A percentile compares a stretch with the other conserved stretches of the same genome.
phyloP scores from a whole-genome alignment of 495 filamentous ascomycete species.

The Podospora australis region DNA sequence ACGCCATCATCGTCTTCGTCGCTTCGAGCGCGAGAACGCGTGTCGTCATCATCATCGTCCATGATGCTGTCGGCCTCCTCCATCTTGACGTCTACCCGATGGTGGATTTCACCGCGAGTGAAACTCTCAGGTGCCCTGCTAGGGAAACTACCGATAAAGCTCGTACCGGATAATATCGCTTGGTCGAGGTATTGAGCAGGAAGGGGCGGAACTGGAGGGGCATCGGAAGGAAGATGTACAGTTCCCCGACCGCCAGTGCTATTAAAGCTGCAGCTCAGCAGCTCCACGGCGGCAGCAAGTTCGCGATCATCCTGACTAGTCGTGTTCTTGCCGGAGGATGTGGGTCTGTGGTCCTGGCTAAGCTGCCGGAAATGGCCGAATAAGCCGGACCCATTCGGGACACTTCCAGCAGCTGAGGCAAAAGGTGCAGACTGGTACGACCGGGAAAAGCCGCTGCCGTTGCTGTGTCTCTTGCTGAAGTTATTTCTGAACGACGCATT shows the following conservation, averaged over 20 bases:
- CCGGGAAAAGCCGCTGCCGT: conserved; percentile 65
- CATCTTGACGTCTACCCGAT: conserved; percentile 59
- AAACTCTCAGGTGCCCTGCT: conserved; percentile 46
- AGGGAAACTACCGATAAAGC: conserved; percentile 48
- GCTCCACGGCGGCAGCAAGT: conserved; percentile 82
- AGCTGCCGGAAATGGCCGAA: conserved; percentile 52
- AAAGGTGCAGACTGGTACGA: conserved; percentile 77
- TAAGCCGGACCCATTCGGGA: conserved; percentile 37
- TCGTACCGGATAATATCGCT: conserved; percentile 38
- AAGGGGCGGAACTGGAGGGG: conserved; percentile 80
- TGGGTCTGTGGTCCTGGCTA: conserved; percentile 52
- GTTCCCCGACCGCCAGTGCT: conserved; percentile 60
- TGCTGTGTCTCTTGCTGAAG: conserved; percentile 55
- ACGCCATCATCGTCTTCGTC: conserved; percentile 93
- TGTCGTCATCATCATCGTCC: conserved; percentile 75
- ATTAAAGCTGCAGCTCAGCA: conserved; percentile 84
- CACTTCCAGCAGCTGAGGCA: conserved; percentile 44
- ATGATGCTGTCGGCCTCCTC: conserved; percentile 59
- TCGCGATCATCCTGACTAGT: conserved; percentile 68
- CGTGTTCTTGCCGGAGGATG: conserved; percentile 54
- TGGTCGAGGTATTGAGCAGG: conserved; percentile 62
- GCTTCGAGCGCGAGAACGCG: conserved; percentile 52
- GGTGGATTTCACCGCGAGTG: conserved; percentile 39
- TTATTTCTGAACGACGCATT: conserved; percentile 44
- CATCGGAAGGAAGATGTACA: conserved; percentile 63